Base-by-base conservation (phyloP, 2,329 filamentous ascomycete genomes). In the Penicillium corylophilum region DNA sequence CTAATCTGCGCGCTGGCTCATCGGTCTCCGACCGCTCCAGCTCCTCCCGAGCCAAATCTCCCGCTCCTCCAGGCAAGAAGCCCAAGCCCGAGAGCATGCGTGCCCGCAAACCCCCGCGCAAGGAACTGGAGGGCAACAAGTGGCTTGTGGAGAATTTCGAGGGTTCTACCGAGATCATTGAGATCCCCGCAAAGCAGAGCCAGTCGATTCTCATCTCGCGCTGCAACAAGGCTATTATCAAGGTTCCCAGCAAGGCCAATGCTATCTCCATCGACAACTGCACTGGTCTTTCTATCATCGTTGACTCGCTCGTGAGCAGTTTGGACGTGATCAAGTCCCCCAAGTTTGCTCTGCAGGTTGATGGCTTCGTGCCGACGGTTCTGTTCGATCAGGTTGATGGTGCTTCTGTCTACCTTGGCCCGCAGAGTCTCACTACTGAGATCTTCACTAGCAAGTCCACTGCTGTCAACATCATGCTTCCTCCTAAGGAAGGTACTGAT, bases 61-160 rank as follows among this genome's bases (percentile, higher is more conserved):
- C 91, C 2, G 88, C 89, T 16, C 94, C 89, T n/a, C 94, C 94
- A 1, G 88, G 86, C 61, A 93, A 90, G 74, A 92, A 91, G 73
- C 87, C 88, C 46, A 93, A 93, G 77, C 89, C 89, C 3, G 86
- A 93, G 73, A 90, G 82, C 71, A 89, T 94, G 87, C 85, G 89
- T 44, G 80, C 84, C 26, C 92, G 91, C 79, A 94, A 91, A 74
- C 88, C 88, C 46, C 79, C 88, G 10, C 86, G 84, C 69, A 90
- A 88, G 78, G 86, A 88, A 57, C 81, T 94, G 1, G 87, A 91
- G 55, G 88, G 88, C 48, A 96, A 90, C 74, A 97, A 97, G 74
- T 99, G 94, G 94, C 84, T 87, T 51, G 84, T 99, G 64, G 94
- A 97, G 80, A 94, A 99, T 77, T 97, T 85, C 66, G 94, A 99